These are phyloP conservation scores for Metschnikowia picachoensis DNA, from an alignment of 805 yeast genomes.

Conservation along the genomic window DNA sequence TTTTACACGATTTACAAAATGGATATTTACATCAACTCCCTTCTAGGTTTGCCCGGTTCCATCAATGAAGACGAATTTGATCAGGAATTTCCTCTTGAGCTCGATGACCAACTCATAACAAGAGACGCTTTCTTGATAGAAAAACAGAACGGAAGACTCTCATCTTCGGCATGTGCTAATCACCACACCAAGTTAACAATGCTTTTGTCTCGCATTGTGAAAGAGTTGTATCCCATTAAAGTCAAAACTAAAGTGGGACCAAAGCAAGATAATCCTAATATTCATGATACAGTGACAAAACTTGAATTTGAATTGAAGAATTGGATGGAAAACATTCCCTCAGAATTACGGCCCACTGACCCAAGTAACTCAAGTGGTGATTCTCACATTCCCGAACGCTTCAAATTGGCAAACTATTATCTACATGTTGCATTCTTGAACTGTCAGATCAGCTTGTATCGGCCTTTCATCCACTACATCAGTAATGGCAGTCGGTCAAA, in stretches of 20 bases:
- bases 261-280: constrained; percentile 23
- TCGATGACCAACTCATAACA: constrained; percentile 85
- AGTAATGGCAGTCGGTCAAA: constrained; percentile 46
- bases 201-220: constrained; percentile 67
- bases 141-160: constrained; percentile 48
- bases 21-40: constrained; percentile 85
- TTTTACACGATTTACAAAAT: constrained; percentile 89
- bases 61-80: constrained; percentile 77
- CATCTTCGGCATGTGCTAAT: constrained; percentile 78
- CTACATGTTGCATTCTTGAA: constrained; percentile 69
- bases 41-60: constrained; percentile 80
- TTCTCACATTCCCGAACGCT: constrained; percentile 45
- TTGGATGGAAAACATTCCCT: constrained; percentile 72
- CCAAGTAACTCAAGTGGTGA: constrained; percentile 35
- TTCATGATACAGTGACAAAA: constrained; percentile 47
- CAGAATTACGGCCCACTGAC: constrained; percentile 67
- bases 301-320: constrained; percentile 64
- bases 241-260: constrained; percentile 23
- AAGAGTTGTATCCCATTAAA: constrained; percentile 71
- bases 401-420: constrained; percentile 69
- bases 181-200: constrained; percentile 75
- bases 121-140: constrained; percentile 51
- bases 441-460: constrained; percentile 74
- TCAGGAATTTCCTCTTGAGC: constrained; percentile 78
- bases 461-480: constrained; percentile 85